phyloP scores from a whole-genome alignment of 1,139 yeast genomes.

The Scheffersomyces lignicola region DNA sequence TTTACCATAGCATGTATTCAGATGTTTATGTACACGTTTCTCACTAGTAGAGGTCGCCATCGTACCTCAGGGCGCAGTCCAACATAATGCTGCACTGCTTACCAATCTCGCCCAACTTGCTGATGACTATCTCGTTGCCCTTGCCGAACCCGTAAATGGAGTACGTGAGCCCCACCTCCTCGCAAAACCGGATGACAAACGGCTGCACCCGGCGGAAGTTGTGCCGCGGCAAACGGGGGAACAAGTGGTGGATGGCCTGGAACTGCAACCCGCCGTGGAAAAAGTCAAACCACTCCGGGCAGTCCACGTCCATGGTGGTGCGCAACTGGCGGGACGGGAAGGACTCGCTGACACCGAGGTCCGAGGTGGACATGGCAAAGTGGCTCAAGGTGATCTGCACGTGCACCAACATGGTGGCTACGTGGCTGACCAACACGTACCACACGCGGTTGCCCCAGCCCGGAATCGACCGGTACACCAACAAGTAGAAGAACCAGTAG shows the following conservation, averaged over 20 bases:
- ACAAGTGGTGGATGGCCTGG: conserved; percentile 87
- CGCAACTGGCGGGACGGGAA: conserved; percentile 80
- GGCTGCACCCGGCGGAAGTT: conserved; percentile 77
- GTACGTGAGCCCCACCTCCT: conserved; percentile 75
- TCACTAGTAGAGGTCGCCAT: conserved; percentile 16
- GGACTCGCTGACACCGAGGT: conserved; percentile 78
- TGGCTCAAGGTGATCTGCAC: conserved; percentile 89
- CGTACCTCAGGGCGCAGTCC: conserved; percentile 59
- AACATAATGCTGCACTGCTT: conserved; percentile 73
- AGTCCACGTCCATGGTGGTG: conserved; percentile 93
- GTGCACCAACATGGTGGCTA: conserved; percentile 85
- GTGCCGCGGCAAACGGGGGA: conserved; percentile 88
- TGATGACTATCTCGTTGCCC: conserved; percentile 73
- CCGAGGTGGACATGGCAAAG: conserved; percentile 92
- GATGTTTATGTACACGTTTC: too few relatives aligned
- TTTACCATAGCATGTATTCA: too few relatives aligned
- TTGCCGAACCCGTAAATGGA: conserved; percentile 81
- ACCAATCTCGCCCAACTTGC: conserved; percentile 71
- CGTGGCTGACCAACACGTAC: conserved; percentile 71
- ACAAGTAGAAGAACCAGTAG: conserved; percentile 76
- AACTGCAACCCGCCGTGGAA: conserved; percentile 92
- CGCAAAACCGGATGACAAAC: conserved; percentile 69
- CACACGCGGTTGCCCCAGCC: conserved; percentile 52
- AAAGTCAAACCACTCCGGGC: conserved; percentile 90
- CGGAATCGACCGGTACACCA: conserved; percentile 53